These are phyloP conservation scores for Erodium maritimum DNA, from an alignment of 345 rosid genomes.

Conservation along the genomic window DNA sequence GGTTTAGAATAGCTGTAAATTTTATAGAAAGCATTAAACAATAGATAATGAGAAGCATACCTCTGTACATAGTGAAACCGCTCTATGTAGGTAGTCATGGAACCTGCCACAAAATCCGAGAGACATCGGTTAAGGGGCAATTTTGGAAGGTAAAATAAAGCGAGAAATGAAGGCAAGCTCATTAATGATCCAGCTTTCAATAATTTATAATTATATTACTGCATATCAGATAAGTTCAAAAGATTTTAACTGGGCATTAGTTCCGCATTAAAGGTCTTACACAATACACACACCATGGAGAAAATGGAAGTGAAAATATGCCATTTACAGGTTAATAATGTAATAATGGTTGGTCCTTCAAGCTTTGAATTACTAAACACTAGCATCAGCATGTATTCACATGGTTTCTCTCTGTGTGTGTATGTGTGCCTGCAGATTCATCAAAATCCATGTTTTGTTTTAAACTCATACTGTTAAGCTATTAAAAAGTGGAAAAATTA, in stretches of 20 bases:
- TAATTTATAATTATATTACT: not conserved
- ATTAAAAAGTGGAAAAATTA: too few species aligned
- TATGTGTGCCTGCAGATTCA: too few species aligned
- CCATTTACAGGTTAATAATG: too few species aligned
- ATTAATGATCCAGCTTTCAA: not conserved
- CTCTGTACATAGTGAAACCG: not conserved
- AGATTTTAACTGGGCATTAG: not conserved
- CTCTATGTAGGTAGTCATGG: not conserved
- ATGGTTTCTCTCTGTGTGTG: too few species aligned
- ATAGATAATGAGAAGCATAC: slow-evolving; percentile 8
- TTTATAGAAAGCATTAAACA: slow-evolving; percentile 1
- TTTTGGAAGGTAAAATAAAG: slow-evolving; percentile 10
- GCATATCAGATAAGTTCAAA: not conserved
- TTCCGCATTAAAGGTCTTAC: not conserved
- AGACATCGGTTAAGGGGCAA: slow-evolving; percentile 1
- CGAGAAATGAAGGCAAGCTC: slow-evolving; percentile 4
- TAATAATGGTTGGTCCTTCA: too few species aligned
- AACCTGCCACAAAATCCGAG: not conserved
- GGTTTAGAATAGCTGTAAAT: slow-evolving; percentile 13
- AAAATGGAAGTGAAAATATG: not conserved
- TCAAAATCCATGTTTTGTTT: too few species aligned
- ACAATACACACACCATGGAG: not conserved
- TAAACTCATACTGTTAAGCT: too few species aligned
- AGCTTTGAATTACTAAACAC: too few species aligned
- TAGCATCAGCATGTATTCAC: not conserved